These are phyloP conservation scores for Drosera spatulata DNA, from an alignment of 179 eudicot genomes.

Conservation along the genomic window DNA sequence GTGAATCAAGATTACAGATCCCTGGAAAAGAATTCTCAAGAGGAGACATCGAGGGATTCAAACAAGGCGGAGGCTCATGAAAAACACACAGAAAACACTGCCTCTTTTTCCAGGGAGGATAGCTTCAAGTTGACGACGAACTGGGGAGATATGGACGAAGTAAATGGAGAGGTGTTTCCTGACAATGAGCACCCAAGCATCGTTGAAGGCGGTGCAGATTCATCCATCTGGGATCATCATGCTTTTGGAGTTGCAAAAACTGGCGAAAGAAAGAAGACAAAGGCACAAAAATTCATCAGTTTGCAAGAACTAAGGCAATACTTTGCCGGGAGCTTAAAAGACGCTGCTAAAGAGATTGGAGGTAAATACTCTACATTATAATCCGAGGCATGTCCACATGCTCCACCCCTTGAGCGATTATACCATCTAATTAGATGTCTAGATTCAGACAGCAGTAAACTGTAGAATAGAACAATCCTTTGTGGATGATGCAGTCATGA, in stretches of 20 bases:
- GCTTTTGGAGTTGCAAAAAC: slow-evolving; percentile 19
- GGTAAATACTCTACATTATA: slow-evolving; percentile 25
- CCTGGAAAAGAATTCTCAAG: slow-evolving; percentile 13
- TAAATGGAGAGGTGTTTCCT: slow-evolving; percentile 18
- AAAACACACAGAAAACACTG: slow-evolving; percentile 39
- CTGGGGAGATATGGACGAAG: slow-evolving; percentile 22
- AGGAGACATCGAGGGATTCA: slow-evolving; percentile 38
- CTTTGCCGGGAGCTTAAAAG: slow-evolving; percentile 87
- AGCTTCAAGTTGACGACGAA: slow-evolving; percentile 30
- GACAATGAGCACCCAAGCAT: slow-evolving; percentile 21
- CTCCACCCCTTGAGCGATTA: no score
- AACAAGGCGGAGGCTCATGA: slow-evolving; percentile 32
- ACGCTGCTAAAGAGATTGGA: slow-evolving; percentile 83
- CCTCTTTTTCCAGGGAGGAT: slow-evolving; percentile 28
- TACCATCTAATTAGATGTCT: no score
- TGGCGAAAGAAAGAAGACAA: slow-evolving; percentile 44
- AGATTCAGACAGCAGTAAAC: no score
- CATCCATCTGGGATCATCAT: slow-evolving; percentile 22
- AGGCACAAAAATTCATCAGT: slow-evolving; percentile 65
- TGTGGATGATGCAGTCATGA: no score
- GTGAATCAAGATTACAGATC: slow-evolving; percentile 5
- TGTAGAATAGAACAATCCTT: no score
- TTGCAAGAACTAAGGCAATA: slow-evolving; percentile 64
- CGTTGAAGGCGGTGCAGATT: slow-evolving; percentile 22
- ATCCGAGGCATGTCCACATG: no score